Conservation (phyloP, 2,329 filamentous ascomycete genomes). For the Endoconidiophora polonica region DNA sequence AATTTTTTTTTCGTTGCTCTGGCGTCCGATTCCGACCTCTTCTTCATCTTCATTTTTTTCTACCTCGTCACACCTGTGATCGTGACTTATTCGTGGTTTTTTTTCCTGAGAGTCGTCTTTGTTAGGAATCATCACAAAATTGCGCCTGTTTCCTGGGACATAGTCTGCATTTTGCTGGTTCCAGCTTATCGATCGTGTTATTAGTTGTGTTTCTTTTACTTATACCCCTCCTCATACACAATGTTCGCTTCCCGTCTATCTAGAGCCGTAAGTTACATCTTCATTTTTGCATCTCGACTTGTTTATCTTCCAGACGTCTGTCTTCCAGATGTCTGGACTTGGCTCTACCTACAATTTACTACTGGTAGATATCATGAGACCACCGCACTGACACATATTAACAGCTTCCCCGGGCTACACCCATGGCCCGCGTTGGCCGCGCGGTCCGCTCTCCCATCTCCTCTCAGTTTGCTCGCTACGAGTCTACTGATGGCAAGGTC, state of each 20-base stretch:
- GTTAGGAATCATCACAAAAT: conserved; percentile 5
- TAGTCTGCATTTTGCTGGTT: conserved; percentile 8
- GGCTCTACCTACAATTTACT: conserved; percentile 4
- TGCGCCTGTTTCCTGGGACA: conserved; percentile 4
- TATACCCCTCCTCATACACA: conserved; percentile 27
- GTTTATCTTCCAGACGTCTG: not conserved
- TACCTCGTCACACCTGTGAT: conserved; percentile 17
- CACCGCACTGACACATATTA: conserved; percentile 1
- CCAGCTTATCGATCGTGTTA: conserved; percentile 18
- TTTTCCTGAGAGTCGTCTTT: conserved; percentile 15
- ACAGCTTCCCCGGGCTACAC: conserved; percentile 62
- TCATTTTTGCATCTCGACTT: not conserved
- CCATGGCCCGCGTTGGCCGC: conserved; percentile 44
- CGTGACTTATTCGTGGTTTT: conserved; percentile 16
- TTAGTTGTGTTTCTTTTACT: conserved; percentile 21
- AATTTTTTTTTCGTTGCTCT: conserved; percentile 8
- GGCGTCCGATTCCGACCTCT: not conserved
- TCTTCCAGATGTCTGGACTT: conserved; percentile 8
- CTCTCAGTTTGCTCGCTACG: conserved; percentile 61
- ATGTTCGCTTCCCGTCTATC: conserved; percentile 59
- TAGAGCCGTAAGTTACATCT: conserved; percentile 49
- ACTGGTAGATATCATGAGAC: conserved; percentile 12
- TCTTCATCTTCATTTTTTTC: conserved; percentile 3
- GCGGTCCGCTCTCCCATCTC: conserved; percentile 53
- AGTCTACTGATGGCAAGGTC: conserved; percentile 71